Conservation (phyloP, 495 filamentous ascomycete species). For the Talaromyces trachyspermus region DNA sequence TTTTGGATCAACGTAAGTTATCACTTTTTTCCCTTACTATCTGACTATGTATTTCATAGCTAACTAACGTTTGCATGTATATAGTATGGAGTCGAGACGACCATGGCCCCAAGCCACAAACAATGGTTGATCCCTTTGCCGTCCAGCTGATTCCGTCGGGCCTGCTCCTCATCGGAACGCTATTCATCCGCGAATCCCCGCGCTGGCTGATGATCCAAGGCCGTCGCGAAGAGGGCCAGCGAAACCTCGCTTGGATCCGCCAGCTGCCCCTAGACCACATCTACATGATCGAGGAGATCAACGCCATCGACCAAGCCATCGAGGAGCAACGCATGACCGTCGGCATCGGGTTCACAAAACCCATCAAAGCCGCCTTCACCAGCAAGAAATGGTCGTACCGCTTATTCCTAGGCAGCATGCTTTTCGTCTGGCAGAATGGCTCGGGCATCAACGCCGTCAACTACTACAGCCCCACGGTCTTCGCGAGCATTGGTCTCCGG, state of each 20-base stretch:
- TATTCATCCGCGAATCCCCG: constrained; percentile 50
- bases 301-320: constrained; percentile 50
- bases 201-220: constrained; percentile 49
- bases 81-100: constrained; percentile 36
- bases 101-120: constrained; percentile 23
- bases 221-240: constrained; percentile 45
- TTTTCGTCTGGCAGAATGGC: constrained; percentile 62
- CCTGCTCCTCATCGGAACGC: constrained; percentile 39
- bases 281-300: constrained; percentile 61
- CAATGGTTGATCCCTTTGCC: constrained; percentile 54
- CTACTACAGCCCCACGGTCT: constrained; percentile 56
- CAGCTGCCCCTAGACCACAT: constrained; percentile 49
- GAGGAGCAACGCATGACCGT: constrained; percentile 49
- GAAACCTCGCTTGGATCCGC: constrained; percentile 57
- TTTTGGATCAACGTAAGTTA: constrained; percentile 59
- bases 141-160: constrained; percentile 49
- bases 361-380: constrained; percentile 48
- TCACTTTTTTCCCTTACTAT: background rate
- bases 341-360: constrained; percentile 60
- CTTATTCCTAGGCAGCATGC: constrained; percentile 58
- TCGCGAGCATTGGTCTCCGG: constrained; percentile 49
- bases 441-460: constrained; percentile 64
- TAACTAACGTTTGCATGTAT: constrained; percentile 10
- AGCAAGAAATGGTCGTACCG: constrained; percentile 47
- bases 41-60: background rate